phyloP scores from a whole-genome alignment of 805 yeast species.

The Yarrowia sp. region DNA sequence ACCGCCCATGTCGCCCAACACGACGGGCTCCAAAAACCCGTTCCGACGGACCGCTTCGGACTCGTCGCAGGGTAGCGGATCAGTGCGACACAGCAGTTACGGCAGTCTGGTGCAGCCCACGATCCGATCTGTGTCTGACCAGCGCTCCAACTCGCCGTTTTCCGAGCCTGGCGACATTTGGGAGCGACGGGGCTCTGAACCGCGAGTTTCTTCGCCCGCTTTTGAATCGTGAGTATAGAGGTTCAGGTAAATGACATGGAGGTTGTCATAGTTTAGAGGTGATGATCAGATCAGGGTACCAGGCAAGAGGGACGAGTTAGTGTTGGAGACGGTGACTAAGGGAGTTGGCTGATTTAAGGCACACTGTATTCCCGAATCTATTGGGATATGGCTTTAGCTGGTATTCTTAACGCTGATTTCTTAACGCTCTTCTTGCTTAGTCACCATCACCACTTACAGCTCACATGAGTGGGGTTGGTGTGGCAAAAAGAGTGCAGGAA shows the following conservation, averaged over 20 bases:
- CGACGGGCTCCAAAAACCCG: conserved; percentile 36
- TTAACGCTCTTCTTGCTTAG: too few species aligned
- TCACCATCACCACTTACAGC: too few species aligned
- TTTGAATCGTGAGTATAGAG: conserved; percentile 24
- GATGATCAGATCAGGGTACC: too few species aligned
- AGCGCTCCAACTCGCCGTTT: conserved; percentile 31
- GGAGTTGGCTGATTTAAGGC: too few species aligned
- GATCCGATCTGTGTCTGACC: conserved; percentile 37
- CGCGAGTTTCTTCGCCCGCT: conserved; percentile 8
- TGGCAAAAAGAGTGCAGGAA: too few species aligned
- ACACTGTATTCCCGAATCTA: too few species aligned
- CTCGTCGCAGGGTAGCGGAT: conserved; percentile 37
- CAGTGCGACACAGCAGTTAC: conserved; percentile 9
- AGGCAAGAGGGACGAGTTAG: too few species aligned
- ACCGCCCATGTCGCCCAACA: conserved; percentile 32
- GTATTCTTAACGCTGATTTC: too few species aligned
- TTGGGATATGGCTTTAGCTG: too few species aligned
- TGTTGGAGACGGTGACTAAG: too few species aligned
- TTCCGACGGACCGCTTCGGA: conserved; percentile 34
- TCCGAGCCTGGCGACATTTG: conserved; percentile 14
- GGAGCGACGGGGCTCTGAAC: not conserved
- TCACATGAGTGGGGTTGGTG: too few species aligned
- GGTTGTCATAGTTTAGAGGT: not conserved
- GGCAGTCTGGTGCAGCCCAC: conserved; percentile 8
- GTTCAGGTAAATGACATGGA: not conserved